Conservation (phyloP, 768 basidiomycete genomes). For the Cubamyces lactineus region DNA sequence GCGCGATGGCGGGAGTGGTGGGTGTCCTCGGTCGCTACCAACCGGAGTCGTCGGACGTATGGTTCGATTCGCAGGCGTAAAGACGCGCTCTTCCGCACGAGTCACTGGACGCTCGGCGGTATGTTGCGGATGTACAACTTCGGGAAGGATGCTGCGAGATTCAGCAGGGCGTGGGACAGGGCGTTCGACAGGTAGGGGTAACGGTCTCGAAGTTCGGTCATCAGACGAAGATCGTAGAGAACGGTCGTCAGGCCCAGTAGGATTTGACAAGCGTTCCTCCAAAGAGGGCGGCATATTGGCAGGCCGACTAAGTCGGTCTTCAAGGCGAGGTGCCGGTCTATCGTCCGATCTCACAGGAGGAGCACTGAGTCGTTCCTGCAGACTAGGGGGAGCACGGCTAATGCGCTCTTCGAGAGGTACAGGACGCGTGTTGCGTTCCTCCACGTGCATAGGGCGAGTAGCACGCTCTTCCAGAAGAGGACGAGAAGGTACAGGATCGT, state of each 20-base stretch:
- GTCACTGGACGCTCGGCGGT: neutral
- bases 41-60: slow-evolving; percentile 25
- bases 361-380: slow-evolving; percentile 31
- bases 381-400: slow-evolving; percentile 24
- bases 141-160: slow-evolving; percentile 21
- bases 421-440: slow-evolving; percentile 19
- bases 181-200: slow-evolving; percentile 16
- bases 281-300: slow-evolving; percentile 22
- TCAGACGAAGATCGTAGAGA: slow-evolving; percentile 18
- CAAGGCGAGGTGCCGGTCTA: slow-evolving; percentile 23
- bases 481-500: slow-evolving; percentile 12
- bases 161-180: slow-evolving; percentile 9
- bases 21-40: slow-evolving; percentile 31
- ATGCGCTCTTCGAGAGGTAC: slow-evolving; percentile 32
- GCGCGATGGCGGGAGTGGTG: slow-evolving; percentile 20
- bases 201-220: slow-evolving; percentile 25
- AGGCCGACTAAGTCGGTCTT: slow-evolving; percentile 29
- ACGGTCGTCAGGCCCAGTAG: slow-evolving; percentile 27
- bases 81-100: slow-evolving; percentile 8
- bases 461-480: slow-evolving; percentile 28
- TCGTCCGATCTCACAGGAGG: slow-evolving; percentile 21
- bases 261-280: slow-evolving; percentile 31
- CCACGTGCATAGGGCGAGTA: slow-evolving; percentile 16
- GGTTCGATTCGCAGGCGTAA: slow-evolving; percentile 17
- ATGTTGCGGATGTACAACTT: slow-evolving; percentile 21